Percentiles rank a stretch among this genome's conserved stretches.
These are phyloP conservation scores for Cutaneotrichosporon sp. DNA, from an alignment of 1,284 basidiomycete genomes.

Conservation along the genomic window DNA sequence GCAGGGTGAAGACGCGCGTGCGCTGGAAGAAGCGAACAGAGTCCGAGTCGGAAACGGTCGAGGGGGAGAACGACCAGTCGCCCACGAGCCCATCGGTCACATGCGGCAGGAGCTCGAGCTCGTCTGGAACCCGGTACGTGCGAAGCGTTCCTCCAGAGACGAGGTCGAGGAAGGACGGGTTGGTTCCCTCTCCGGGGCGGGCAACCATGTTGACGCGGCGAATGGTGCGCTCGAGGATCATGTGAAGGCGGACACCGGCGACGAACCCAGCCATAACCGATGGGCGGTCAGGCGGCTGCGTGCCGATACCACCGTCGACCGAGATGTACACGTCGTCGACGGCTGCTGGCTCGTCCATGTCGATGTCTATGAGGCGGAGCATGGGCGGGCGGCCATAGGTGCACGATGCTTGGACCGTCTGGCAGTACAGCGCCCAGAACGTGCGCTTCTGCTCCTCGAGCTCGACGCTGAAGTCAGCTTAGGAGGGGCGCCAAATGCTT, in stretches of 20 bases:
- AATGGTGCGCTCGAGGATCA: slow-evolving; percentile 36
- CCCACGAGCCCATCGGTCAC: slow-evolving; percentile 35
- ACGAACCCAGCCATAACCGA: slow-evolving; percentile 41
- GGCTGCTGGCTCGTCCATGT: slow-evolving; percentile 34
- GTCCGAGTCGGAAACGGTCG: slow-evolving; percentile 36
- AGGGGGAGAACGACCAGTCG: slow-evolving; percentile 38
- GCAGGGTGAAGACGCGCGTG: slow-evolving; percentile 36
- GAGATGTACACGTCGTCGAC: slow-evolving; percentile 41
- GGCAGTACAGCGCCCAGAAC: slow-evolving; percentile 41
- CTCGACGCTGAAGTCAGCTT: slow-evolving; percentile 25
- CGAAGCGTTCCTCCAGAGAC: slow-evolving; percentile 20
- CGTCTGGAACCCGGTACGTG: slow-evolving; percentile 26
- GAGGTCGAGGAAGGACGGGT: slow-evolving; percentile 25
- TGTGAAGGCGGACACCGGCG: slow-evolving; percentile 35
- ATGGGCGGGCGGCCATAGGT: slow-evolving; percentile 39
- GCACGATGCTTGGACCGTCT: slow-evolving; percentile 37
- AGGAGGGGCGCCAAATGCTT: not conserved
- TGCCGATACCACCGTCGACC: slow-evolving; percentile 32
- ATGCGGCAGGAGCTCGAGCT: slow-evolving; percentile 32
- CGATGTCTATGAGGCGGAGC: slow-evolving; percentile 34
- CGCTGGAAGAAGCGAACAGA: slow-evolving; percentile 42
- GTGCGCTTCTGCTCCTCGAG: slow-evolving; percentile 39
- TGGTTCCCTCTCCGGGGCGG: slow-evolving; percentile 15
- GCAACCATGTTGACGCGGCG: slow-evolving; percentile 32
- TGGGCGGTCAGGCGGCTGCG: slow-evolving; percentile 34